phyloP scores from a whole-genome alignment of 352 stramenopile species.

The Phytophthora multivora region DNA sequence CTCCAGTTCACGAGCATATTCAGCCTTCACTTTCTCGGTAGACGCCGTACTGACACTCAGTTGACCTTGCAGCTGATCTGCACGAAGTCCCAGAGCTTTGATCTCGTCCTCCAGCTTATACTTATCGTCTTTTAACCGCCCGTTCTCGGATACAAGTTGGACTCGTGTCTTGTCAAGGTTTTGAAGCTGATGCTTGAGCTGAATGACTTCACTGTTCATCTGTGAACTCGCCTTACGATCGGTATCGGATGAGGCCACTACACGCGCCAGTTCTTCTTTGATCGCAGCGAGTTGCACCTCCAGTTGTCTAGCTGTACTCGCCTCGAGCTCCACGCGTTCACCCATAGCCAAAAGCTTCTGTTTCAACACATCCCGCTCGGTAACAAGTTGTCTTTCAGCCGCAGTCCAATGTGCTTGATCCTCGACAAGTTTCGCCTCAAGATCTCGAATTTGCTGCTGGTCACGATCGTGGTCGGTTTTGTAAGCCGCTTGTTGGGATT shows the following conservation, averaged over 20 bases:
- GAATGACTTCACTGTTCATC: conserved; percentile 54
- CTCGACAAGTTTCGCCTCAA: conserved; percentile 45
- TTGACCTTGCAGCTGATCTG: conserved; percentile 46
- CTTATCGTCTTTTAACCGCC: conserved; percentile 41
- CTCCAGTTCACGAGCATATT: conserved; percentile 54
- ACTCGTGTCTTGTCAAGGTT: conserved; percentile 49
- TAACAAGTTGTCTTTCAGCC: conserved; percentile 41
- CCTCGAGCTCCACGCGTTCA: conserved; percentile 50
- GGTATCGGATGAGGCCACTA: conserved; percentile 37
- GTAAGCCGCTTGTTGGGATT: conserved; percentile 44
- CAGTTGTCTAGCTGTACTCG: conserved; percentile 40
- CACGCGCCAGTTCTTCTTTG: conserved; percentile 50
- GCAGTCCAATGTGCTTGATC: conserved; percentile 40
- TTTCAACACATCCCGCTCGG: conserved; percentile 57
- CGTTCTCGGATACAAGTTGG: conserved; percentile 46
- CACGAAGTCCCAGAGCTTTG: conserved; percentile 35
- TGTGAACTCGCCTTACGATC: conserved; percentile 41
- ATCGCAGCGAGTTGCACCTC: conserved; percentile 50
- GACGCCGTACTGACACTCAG: conserved; percentile 33
- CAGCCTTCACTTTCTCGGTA: conserved; percentile 48
- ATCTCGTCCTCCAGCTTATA: conserved; percentile 41
- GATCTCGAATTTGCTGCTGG: conserved; percentile 38
- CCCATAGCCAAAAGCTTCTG: conserved; percentile 48
- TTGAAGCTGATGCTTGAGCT: conserved; percentile 61
- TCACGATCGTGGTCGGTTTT: conserved; percentile 32